Evolutionary conservation across 1,139 yeast genomes (phyloP).

Genomic region (Kodamaea sp.): DNA sequence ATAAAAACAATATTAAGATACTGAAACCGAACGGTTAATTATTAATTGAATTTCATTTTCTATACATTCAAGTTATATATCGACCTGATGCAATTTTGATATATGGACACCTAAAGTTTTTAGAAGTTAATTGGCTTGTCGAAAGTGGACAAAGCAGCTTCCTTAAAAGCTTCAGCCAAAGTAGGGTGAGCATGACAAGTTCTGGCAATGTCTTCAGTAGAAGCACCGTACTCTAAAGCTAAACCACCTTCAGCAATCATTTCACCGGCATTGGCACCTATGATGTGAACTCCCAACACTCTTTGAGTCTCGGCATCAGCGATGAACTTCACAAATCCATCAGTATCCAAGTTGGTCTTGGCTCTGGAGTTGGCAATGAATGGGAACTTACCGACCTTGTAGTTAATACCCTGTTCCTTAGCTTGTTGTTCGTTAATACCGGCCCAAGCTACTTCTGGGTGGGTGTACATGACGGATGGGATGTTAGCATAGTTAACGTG

Average conservation of each 20-base stretch:
- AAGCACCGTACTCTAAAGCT: slow-evolving; percentile 98
- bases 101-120: slow-evolving; percentile 8
- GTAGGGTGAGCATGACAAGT: slow-evolving; percentile 99
- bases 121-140: slow-evolving; percentile 87
- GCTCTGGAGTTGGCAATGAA: slow-evolving; percentile 99
- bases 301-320: slow-evolving; percentile 98
- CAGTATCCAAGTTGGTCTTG: slow-evolving; percentile 95
- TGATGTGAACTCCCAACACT: slow-evolving; percentile 93
- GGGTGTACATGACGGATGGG: slow-evolving; percentile 98
- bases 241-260: slow-evolving; percentile 99
- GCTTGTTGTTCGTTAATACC: slow-evolving; percentile 96
- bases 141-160: slow-evolving; percentile 92
- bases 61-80: too few relatives aligned
- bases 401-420: slow-evolving; percentile 89
- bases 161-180: slow-evolving; percentile 95
- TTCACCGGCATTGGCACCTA: slow-evolving; percentile 99
- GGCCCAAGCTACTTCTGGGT: slow-evolving; percentile 99
- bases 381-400: slow-evolving; percentile 97
- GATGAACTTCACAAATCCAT: slow-evolving; percentile 93
- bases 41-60: too few relatives aligned
- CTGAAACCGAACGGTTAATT: too few relatives aligned
- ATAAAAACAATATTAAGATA: too few relatives aligned
- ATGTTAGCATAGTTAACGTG: slow-evolving; percentile 98
- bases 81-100: too few relatives aligned
- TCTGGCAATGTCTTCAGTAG: slow-evolving; percentile 96